Base-by-base conservation (phyloP, 345 rosid species). In the Ceriops tagal region DNA sequence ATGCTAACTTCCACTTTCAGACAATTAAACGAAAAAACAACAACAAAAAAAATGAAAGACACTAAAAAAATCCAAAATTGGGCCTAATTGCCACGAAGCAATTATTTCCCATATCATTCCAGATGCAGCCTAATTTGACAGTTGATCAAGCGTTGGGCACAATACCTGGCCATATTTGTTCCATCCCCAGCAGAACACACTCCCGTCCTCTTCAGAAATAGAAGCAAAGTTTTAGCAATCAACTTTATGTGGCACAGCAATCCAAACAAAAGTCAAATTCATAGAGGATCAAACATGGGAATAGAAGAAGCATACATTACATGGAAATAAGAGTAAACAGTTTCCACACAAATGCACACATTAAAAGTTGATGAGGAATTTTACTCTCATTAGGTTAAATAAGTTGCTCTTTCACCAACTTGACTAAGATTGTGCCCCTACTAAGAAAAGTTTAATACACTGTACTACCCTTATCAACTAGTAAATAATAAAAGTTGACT, bases 81-180 rank as follows among this genome's bases (percentile, higher is more conserved):
- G 18, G 49, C 49, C 49, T 43, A 43, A 13, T 43, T 43, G 18
- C 49, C 49, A 3, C 2, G 18, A 15, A 15, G 49, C 49, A 18
- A 26, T 30, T 28, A 21, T 34, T 71, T 24, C 37, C 46, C 39
- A 55, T 21, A 31, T 20, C 55, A 63, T 1, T 24, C 9, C 18
- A 53, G 43, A 53, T 26, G 55, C 28, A 31, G 6, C n/a, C 16
- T 16, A 39, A 37, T 8, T n/a, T 20, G 43, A 39, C 8, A 30
- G 16, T 39, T 30, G 28, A 53, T 24, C 31, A 10, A 43, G 31
- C 24, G 15, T 15, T 27, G 47, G 64, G 73, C 19, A 52, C 35
- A n/a, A 68, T 86, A 95, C 99, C 99, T 95, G 99, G 16, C 97
- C 99, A 61, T 96, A 96, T 78, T 96, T 96, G 90, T 92, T 96